phyloP scores from a whole-genome alignment of 1,284 basidiomycete genomes.

The Trametes versicolor region DNA sequence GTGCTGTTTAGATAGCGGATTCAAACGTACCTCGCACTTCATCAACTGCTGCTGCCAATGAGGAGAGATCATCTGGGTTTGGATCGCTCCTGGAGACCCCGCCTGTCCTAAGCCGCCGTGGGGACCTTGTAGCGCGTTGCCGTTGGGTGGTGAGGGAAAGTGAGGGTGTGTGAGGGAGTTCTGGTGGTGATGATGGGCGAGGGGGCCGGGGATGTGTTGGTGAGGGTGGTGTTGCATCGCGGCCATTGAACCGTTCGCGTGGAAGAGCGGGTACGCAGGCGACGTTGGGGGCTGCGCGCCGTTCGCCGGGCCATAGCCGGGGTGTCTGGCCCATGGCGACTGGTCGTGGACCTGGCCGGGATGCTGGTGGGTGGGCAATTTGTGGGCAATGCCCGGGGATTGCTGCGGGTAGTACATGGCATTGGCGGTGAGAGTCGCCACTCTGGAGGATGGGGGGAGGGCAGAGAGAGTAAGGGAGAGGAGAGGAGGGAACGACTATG shows the following conservation, averaged over 20 bases:
- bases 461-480: slow-evolving; percentile 8
- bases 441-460: slow-evolving; percentile 26
- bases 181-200: slow-evolving; percentile 74
- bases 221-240: slow-evolving; percentile 67
- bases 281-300: slow-evolving; percentile 71
- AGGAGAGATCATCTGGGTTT: slow-evolving; percentile 69
- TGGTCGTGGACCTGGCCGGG: slow-evolving; percentile 63
- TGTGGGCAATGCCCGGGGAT: slow-evolving; percentile 80
- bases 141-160: slow-evolving; percentile 74
- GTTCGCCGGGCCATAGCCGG: slow-evolving; percentile 66
- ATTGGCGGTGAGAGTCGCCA: slow-evolving; percentile 49
- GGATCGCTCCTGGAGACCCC: slow-evolving; percentile 69
- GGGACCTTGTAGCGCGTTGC: slow-evolving; percentile 55
- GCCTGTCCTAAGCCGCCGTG: slow-evolving; percentile 63
- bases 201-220: slow-evolving; percentile 54
- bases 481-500: slow-evolving; percentile 33
- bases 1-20: background rate
- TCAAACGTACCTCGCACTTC: slow-evolving; percentile 75
- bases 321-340: slow-evolving; percentile 70
- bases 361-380: slow-evolving; percentile 64
- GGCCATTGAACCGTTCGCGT: slow-evolving; percentile 61
- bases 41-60: slow-evolving; percentile 86
- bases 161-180: slow-evolving; percentile 70
- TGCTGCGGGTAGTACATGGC: slow-evolving; percentile 85
- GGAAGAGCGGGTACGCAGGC: slow-evolving; percentile 76